phyloP scores from a whole-genome alignment of 139 green algal species.

The Chlamydomonas incerta region DNA sequence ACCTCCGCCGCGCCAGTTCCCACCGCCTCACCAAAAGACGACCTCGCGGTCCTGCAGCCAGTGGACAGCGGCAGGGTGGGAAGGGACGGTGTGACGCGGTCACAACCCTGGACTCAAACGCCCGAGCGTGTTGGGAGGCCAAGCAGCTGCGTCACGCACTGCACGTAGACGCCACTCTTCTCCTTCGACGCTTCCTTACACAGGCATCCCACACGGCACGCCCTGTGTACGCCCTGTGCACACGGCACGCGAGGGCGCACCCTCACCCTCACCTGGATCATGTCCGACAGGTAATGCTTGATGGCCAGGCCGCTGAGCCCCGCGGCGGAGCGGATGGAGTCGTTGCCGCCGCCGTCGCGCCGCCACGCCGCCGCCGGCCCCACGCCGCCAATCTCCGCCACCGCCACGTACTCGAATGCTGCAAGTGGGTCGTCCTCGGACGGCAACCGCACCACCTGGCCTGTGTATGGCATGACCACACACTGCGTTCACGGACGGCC shows the following conservation, averaged over 20 bases:
- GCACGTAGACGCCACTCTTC: too few relatives aligned
- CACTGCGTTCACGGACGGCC: too few relatives aligned
- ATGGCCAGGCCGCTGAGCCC: constrained; percentile 48
- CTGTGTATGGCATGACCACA: neutral
- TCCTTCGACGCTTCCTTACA: too few relatives aligned
- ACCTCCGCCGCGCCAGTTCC: too few relatives aligned
- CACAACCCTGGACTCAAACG: too few relatives aligned
- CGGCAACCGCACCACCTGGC: constrained; percentile 29
- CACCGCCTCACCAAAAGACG: constrained; percentile 50
- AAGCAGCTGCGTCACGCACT: too few relatives aligned
- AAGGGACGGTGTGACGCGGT: too few relatives aligned
- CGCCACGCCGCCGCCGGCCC: neutral
- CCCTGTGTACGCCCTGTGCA: too few relatives aligned
- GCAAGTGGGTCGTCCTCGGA: constrained; percentile 22
- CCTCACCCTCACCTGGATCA: constrained; percentile 51
- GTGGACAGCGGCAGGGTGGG: neutral
- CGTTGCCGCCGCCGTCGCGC: constrained; percentile 52
- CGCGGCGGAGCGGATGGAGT: constrained; percentile 59
- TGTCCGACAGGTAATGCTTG: constrained; percentile 36
- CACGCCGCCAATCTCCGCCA: constrained; percentile 53
- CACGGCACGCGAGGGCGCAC: too few relatives aligned
- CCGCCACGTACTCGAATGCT: constrained; percentile 39
- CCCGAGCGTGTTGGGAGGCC: too few relatives aligned
- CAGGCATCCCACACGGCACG: too few relatives aligned
- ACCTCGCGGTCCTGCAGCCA: constrained; percentile 23